Evolutionary conservation across 129 eudicot genomes (phyloP), one percentile per base, ranked within the genome.

Genomic region (Lactuca sativa): DNA sequence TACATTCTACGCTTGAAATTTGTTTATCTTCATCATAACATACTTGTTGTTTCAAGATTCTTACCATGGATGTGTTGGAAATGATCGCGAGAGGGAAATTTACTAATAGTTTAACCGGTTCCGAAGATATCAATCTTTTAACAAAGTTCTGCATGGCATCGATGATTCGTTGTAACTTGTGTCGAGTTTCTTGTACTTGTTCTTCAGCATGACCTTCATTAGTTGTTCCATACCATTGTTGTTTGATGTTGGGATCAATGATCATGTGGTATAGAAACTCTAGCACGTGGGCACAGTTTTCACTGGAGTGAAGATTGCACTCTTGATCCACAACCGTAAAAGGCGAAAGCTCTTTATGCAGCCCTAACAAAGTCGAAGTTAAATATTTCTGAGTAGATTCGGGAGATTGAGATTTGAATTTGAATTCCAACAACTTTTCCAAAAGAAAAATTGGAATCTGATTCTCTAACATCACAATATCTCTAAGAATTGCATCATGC

Each of bases 381-480:
- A 90, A 65, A 15, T 11, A 61, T 9, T 76, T 55, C 15, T 85
- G 68, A 18, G 86, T 83, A 10, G 21, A 44, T 47, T 82, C 86
- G 2, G 9, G 3, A 0, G 85, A 80, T 7, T 48, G 38, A 15
- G 25, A 16, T 48, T 76, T 74, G 12, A 55, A 69, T 18, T 16
- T 65, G 4, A 65, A 48, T 71, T 74, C 79, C 60, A 88, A 52
- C 64, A 77, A 66, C 51, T 84, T 70, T 51, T 75, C 75, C 37
- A 82, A 31, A 6, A 78, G 54, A 43, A 86, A 86, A 10, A 77
- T 16, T 0, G 89, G 96, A 37, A 86, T 71, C 54, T 89, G 92
- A 66, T 85, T 89, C 66, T 85, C 96, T 1, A 89, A 81, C 96
- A 83, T 86, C 53, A 82, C 33, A 9, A 84, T 60, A 43, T 89